A percentile compares a stretch with the other conserved stretches of the same genome.
Evolutionary conservation across 768 basidiomycete genomes (phyloP).

Genomic region (Stropharia rugosoannulata): DNA sequence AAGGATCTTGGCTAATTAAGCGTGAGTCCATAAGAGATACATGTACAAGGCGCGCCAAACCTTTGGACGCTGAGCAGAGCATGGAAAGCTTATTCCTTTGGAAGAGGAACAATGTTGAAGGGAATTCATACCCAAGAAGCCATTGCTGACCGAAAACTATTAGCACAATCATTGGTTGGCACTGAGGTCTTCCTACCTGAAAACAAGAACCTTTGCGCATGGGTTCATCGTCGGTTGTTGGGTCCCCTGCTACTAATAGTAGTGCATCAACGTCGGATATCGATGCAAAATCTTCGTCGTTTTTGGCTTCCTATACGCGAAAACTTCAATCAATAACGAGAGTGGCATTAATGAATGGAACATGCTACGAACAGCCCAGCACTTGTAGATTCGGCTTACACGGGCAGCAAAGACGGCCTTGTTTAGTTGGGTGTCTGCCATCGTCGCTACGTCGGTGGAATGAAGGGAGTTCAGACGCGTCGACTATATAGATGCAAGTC

Average conservation of each 20-base stretch:
- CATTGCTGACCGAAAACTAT: constrained; percentile 65
- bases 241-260: constrained; percentile 73
- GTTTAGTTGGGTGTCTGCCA: constrained; percentile 72
- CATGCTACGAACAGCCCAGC: constrained; percentile 55
- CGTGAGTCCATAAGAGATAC: constrained; percentile 5
- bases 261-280: constrained; percentile 71
- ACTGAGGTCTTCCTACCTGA: constrained; percentile 56
- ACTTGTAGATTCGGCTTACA: constrained; percentile 55
- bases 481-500: constrained; percentile 11
- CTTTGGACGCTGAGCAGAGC: constrained; percentile 87
- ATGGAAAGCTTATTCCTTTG: constrained; percentile 74
- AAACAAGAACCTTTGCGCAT: constrained; percentile 88
- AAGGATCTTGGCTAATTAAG: constrained; percentile 74
- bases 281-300: constrained; percentile 71
- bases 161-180: constrained; percentile 1
- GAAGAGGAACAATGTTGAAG: constrained; percentile 87
- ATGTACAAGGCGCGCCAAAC: constrained; percentile 35
- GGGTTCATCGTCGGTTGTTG: constrained; percentile 84
- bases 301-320: constrained; percentile 51
- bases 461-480: constrained; percentile 24
- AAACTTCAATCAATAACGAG: constrained; percentile 8
- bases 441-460: constrained; percentile 26
- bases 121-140: constrained; percentile 97
- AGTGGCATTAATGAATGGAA: not conserved
- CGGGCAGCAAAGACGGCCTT: constrained; percentile 55